A percentile compares a stretch with the other conserved stretches of the same genome.
These are phyloP conservation scores for Dendrobium officinale DNA, from an alignment of 106 monocot genomes.

Conservation along the genomic window DNA sequence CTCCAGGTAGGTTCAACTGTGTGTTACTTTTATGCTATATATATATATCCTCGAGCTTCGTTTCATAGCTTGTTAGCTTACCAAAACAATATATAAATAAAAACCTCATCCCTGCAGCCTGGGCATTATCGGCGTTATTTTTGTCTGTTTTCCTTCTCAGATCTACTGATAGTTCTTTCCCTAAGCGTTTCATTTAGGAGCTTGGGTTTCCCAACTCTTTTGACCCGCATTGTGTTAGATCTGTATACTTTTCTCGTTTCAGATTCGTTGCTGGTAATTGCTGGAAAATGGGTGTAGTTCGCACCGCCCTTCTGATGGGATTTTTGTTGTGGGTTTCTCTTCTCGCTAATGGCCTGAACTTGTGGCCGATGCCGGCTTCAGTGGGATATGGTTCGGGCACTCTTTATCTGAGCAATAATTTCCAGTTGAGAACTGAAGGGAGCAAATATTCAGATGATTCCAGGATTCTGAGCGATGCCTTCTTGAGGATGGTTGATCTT, in stretches of 20 bases:
- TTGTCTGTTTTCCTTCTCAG: background rate
- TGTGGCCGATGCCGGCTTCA: slow-evolving; percentile 80
- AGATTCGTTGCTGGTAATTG: background rate
- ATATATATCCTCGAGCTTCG: background rate
- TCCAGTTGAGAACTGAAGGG: slow-evolving; percentile 41
- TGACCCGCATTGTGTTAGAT: background rate
- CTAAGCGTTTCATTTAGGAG: background rate
- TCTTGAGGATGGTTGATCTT: slow-evolving; percentile 47
- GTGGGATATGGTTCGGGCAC: slow-evolving; percentile 36
- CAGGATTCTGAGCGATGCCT: slow-evolving; percentile 59
- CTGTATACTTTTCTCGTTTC: background rate
- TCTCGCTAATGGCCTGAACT: slow-evolving; percentile 27
- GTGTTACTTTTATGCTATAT: background rate
- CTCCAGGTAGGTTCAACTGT: background rate
- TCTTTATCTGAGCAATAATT: slow-evolving; percentile 42
- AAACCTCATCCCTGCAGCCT: background rate
- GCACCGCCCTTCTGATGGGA: slow-evolving; percentile 6
- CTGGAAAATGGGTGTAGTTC: background rate
- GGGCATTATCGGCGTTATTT: background rate
- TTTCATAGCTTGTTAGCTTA: background rate
- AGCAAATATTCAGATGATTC: slow-evolving; percentile 55
- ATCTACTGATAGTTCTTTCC: background rate
- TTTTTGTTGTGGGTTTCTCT: background rate
- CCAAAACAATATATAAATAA: background rate
- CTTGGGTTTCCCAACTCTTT: background rate